Evolutionary conservation across 805 yeast species (phyloP), one percentile per base, ranked within the genome.

Genomic region (Metschnikowia proteae): DNA sequence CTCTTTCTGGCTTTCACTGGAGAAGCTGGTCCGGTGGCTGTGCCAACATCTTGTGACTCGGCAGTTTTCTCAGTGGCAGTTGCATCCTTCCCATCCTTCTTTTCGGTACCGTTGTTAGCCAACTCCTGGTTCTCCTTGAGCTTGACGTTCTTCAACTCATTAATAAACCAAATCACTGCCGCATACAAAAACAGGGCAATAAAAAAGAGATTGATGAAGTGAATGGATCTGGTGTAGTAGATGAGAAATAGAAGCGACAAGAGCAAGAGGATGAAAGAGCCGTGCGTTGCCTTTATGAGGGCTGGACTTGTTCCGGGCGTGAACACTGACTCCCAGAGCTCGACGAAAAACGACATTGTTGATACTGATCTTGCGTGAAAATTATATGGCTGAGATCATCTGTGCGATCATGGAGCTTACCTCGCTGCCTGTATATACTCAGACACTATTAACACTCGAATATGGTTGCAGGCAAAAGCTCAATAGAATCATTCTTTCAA

Each of bases 281-380:
- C 76, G 63, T 94, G 97, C 0, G 97, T 92, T 2, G 98, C 97
- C 34, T 76, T 74, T n/a, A 90, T 75, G 45, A 94, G 75, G 1
- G 95, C 89, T 1, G 97, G 97, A 1, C 94, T 80, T 0, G 96
- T 81, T 1, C 99, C 99, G 5, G 98, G 97, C 13, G 88, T 83
- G 67, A 92, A 88, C 27, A 94, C 81, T 10, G 96, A 87, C 48
- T 86, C 84, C 97, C 97, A 91, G 38, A 92, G 75, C 26, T 86
- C 95, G 26, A 67, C 71, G 33, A 86, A 50, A 61, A 83, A 83
- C 13, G 68, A 52, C 67, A 74, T 68, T 28, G 17, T 6, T 10
- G 31, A 27, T 5, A 38, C 10, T 25, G 32, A 13, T 25, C 32
- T 25, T 30, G 35, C 28, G 43, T 23, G 28, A 22, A 23, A 17